Percentiles rank a stretch among this genome's conserved stretches.
These are phyloP conservation scores for Xylaria nigripes DNA, from an alignment of 495 filamentous ascomycete genomes.

Conservation along the genomic window DNA sequence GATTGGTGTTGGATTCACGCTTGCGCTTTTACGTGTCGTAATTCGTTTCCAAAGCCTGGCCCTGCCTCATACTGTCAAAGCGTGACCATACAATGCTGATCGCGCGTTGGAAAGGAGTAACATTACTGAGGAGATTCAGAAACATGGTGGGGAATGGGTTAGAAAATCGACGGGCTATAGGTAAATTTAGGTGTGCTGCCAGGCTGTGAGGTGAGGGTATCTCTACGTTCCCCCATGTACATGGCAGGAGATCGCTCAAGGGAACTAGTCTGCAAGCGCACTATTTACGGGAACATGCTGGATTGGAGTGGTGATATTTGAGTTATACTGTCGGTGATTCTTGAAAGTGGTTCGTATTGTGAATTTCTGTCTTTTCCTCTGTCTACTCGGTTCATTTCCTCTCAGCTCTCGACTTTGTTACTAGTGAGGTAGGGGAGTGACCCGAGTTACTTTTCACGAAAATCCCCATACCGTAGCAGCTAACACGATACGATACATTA, in stretches of 20 bases:
- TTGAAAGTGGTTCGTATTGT: constrained; percentile 4
- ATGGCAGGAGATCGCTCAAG: not conserved
- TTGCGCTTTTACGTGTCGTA: constrained; percentile 10
- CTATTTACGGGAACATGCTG: not conserved
- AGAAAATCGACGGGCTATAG: constrained; percentile 29
- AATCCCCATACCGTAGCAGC: constrained; percentile 7
- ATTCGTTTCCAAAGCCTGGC: constrained; percentile 1
- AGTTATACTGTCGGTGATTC: not conserved
- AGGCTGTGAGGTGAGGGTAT: not conserved
- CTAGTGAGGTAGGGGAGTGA: not conserved
- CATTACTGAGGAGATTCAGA: not conserved
- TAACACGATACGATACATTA: not conserved
- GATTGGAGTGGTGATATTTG: not conserved
- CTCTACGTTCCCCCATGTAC: not conserved
- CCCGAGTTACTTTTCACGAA: not conserved
- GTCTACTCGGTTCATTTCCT: not conserved
- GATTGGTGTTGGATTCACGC: constrained; percentile 26
- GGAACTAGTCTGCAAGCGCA: not conserved
- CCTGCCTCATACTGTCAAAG: not conserved
- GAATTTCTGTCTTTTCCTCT: constrained; percentile 3
- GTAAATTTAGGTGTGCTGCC: constrained; percentile 47
- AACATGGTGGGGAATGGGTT: constrained; percentile 1
- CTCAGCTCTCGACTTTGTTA: not conserved
- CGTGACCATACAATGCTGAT: not conserved
- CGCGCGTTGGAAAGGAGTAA: constrained; percentile 7